These are phyloP conservation scores for Papilionanthe hybrid DNA, from an alignment of 116 monocot genomes.

Conservation along the genomic window DNA sequence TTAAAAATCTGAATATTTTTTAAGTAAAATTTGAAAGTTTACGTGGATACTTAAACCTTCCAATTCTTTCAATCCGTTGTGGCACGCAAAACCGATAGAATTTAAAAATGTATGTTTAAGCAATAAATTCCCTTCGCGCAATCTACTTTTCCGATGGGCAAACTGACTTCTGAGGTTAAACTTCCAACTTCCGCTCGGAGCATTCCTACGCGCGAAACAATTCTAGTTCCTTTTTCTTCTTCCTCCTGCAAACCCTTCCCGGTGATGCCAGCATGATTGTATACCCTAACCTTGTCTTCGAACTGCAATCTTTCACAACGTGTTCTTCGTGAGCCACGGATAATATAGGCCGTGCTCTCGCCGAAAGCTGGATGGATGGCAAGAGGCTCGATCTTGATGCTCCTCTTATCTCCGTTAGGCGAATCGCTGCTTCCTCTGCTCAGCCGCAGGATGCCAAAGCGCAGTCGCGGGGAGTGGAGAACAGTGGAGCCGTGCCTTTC, in stretches of 20 bases:
- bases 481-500: constrained; percentile 64
- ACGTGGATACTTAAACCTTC: no score
- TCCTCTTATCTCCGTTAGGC: constrained; percentile 59
- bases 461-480: not conserved
- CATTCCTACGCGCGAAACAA: not conserved
- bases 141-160: not conserved
- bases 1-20: no score
- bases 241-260: not conserved
- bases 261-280: not conserved
- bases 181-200: not conserved
- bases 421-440: constrained; percentile 10
- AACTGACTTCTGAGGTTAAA: not conserved
- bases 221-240: not conserved
- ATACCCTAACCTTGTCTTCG: not conserved
- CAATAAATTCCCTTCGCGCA: no score
- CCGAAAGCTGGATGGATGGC: constrained; percentile 26
- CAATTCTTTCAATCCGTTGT: no score
- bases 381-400: constrained; percentile 46
- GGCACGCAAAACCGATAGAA: no score
- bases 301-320: not conserved
- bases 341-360: not conserved
- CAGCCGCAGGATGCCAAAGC: not conserved
- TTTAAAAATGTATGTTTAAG: no score
- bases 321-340: not conserved
- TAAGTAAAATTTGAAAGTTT: no score